A percentile compares a stretch with the other conserved stretches of the same genome.
Evolutionary conservation across 2,329 filamentous ascomycete species (phyloP).

Genomic region (Didymosphaeria variabile): DNA sequence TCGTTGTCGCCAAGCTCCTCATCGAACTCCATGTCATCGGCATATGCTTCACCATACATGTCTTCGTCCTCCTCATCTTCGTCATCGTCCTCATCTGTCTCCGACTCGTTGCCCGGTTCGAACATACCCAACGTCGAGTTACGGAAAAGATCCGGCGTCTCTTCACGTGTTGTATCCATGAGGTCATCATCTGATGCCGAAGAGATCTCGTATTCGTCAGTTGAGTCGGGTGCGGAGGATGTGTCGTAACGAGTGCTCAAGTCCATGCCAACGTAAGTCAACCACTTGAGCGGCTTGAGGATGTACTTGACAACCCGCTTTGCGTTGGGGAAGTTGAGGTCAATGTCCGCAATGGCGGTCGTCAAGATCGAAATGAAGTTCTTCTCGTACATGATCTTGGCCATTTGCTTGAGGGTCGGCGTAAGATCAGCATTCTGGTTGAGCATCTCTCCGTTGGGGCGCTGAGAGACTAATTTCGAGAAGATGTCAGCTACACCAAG

Average conservation of each 20-base stretch:
- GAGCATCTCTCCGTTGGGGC: conserved; percentile 45
- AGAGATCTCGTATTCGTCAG: conserved; percentile 87
- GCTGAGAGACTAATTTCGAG: conserved; percentile 83
- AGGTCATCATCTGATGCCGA: conserved; percentile 90
- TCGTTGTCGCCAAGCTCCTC: conserved; percentile 75
- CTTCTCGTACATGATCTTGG: conserved; percentile 98
- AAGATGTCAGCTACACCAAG: conserved; percentile 90
- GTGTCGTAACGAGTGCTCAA: conserved; percentile 84
- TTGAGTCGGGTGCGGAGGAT: conserved; percentile 69
- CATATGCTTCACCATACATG: conserved; percentile 92
- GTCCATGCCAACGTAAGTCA: conserved; percentile 87
- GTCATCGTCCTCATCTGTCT: conserved; percentile 74
- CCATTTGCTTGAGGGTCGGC: conserved; percentile 80
- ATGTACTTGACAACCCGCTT: conserved; percentile 98
- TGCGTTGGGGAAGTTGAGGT: conserved; percentile 91
- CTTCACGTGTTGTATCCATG: conserved; percentile 74
- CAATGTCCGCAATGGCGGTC: conserved; percentile 91
- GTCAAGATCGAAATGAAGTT: conserved; percentile 91
- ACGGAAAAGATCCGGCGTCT: conserved; percentile 95
- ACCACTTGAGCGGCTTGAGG: conserved; percentile 82
- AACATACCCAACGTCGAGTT: conserved; percentile 96
- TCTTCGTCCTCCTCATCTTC: conserved; percentile 72
- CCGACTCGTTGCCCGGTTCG: conserved; percentile 83
- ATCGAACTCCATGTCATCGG: conserved; percentile 90
- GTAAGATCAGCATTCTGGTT: conserved; percentile 49